A percentile compares a stretch with the other conserved stretches of the same genome.
Conservation (phyloP, 2,329 filamentous ascomycete genomes). For the Fusarium pininemorale region DNA sequence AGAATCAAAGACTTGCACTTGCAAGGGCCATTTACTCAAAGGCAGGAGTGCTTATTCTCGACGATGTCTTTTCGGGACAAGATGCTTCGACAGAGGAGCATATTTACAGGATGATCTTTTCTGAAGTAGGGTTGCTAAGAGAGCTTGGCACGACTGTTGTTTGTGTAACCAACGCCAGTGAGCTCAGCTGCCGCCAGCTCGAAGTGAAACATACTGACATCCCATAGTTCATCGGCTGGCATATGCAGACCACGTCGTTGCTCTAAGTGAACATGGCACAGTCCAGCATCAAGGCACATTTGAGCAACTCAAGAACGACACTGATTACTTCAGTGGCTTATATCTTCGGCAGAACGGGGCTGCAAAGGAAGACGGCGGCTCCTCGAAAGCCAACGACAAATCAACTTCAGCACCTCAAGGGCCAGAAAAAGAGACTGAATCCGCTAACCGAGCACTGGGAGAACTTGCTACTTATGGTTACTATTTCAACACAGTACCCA, state of each 20-base stretch:
- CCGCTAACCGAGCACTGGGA: not conserved
- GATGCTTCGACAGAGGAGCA: slow-evolving; percentile 22
- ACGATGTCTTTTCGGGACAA: slow-evolving; percentile 47
- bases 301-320: slow-evolving; percentile 5
- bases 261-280: slow-evolving; percentile 2
- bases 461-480: slow-evolving; percentile 13
- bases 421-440: not conserved
- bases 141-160: not conserved
- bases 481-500: slow-evolving; percentile 10
- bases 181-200: not conserved
- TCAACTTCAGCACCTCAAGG: not conserved
- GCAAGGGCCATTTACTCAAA: slow-evolving; percentile 40
- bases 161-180: slow-evolving; percentile 11
- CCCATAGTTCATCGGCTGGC: not conserved
- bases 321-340: slow-evolving; percentile 9
- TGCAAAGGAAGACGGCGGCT: not conserved
- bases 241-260: slow-evolving; percentile 4
- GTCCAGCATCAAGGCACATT: slow-evolving; percentile 21
- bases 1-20: slow-evolving; percentile 44
- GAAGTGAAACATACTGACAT: not conserved
- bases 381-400: not conserved
- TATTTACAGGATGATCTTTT: slow-evolving; percentile 6
- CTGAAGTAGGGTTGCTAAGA: not conserved
- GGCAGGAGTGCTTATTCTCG: slow-evolving; percentile 41
- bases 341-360: slow-evolving; percentile 1